A percentile compares a stretch with the other conserved stretches of the same genome.
Evolutionary conservation across 2,329 filamentous ascomycete species (phyloP).

Genomic region (Pseudocercospora cruenta): DNA sequence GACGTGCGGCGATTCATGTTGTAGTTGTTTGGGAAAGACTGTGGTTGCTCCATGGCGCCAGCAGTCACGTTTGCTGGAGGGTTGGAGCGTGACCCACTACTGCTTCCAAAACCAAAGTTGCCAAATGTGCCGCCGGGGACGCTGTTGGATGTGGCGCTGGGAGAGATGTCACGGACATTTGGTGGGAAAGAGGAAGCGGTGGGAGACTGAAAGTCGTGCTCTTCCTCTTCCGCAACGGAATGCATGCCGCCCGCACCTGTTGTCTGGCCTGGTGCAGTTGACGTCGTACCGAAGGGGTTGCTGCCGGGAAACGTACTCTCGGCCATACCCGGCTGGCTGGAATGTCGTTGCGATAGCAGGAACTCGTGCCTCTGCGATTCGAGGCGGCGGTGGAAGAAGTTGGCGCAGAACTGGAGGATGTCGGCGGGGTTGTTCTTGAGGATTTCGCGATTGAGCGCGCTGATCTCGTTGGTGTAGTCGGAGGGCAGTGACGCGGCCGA

Average conservation of each 20-base stretch:
- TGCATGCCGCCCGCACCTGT: constrained; percentile 49
- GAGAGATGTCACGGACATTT: constrained; percentile 54
- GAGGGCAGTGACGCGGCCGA: constrained; percentile 45
- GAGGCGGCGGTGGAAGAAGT: constrained; percentile 68
- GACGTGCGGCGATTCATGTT: constrained; percentile 92
- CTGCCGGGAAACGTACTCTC: constrained; percentile 75
- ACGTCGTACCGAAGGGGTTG: constrained; percentile 70
- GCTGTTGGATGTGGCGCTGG: constrained; percentile 37
- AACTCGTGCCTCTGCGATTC: constrained; percentile 65
- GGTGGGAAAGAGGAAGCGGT: constrained; percentile 57
- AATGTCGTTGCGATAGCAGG: constrained; percentile 54
- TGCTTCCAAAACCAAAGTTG: constrained; percentile 39
- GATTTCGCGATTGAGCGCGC: constrained; percentile 65
- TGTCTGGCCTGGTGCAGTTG: constrained; percentile 45
- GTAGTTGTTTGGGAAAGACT: constrained; percentile 87
- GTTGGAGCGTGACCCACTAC: constrained; percentile 33
- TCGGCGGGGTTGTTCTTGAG: constrained; percentile 63
- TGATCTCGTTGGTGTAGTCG: constrained; percentile 65
- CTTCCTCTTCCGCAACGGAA: constrained; percentile 79
- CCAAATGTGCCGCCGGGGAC: constrained; percentile 35
- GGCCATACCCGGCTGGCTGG: constrained; percentile 62
- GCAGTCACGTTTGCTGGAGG: constrained; percentile 48
- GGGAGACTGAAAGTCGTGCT: constrained; percentile 75
- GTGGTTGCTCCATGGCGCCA: constrained; percentile 56
- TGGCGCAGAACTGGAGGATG: constrained; percentile 71